Evolutionary conservation across 1,284 basidiomycete species (phyloP).

Genomic region (Rhizoctonia solani): DNA sequence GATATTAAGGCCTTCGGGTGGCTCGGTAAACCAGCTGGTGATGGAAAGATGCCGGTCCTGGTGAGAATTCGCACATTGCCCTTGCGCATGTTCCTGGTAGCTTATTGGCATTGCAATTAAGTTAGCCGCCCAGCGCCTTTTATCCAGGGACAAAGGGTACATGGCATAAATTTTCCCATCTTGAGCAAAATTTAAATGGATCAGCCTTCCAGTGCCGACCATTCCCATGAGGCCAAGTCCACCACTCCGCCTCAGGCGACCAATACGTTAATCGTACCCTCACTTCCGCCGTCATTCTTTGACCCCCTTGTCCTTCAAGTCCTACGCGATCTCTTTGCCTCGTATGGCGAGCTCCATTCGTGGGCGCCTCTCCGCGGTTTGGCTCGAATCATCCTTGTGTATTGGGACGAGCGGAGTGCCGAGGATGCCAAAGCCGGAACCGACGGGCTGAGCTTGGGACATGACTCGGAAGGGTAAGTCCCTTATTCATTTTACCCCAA

Average conservation of each 20-base stretch:
- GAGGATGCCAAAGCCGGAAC: slow-evolving; percentile 65
- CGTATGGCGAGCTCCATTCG: slow-evolving; percentile 75
- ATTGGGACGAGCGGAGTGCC: slow-evolving; percentile 62
- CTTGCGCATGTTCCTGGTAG: too few relatives aligned
- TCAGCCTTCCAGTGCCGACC: neutral
- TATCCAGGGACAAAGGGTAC: neutral
- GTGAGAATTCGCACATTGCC: too few relatives aligned
- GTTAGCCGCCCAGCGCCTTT: neutral
- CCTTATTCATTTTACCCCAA: slow-evolving; percentile 29
- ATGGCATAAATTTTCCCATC: slow-evolving; percentile 1
- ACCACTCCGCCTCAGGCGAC: slow-evolving; percentile 46
- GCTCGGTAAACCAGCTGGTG: too few relatives aligned
- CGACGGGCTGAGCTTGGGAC: slow-evolving; percentile 63
- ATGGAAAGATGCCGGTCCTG: too few relatives aligned
- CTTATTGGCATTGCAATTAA: too few relatives aligned
- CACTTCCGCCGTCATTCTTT: slow-evolving; percentile 68
- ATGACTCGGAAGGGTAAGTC: slow-evolving; percentile 54
- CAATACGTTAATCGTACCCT: slow-evolving; percentile 71
- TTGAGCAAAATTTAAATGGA: slow-evolving; percentile 7
- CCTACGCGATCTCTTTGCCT: slow-evolving; percentile 67
- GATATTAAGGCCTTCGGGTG: too few relatives aligned
- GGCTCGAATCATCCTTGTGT: slow-evolving; percentile 80
- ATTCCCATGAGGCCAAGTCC: neutral
- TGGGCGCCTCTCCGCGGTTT: slow-evolving; percentile 88
- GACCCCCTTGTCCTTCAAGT: slow-evolving; percentile 67